phyloP scores from a whole-genome alignment of 2,329 filamentous ascomycete genomes.

The Fusarium tricinctum region DNA sequence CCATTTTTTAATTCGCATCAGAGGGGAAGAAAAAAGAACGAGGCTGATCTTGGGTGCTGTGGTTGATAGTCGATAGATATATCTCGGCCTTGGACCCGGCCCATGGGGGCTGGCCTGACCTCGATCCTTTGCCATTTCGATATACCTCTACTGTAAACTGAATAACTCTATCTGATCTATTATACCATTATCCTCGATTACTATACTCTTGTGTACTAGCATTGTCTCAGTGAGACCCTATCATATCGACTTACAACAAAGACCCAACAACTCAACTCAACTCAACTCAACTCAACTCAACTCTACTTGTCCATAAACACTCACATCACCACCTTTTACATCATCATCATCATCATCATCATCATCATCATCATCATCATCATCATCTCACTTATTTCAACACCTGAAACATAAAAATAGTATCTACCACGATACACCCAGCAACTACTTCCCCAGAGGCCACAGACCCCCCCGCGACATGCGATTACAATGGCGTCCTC shows the following conservation, averaged over 20 bases:
- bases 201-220: conserved; percentile 4
- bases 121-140: conserved; percentile 23
- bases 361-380: too few species aligned
- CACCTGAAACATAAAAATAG: conserved; percentile 13
- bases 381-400: conserved; percentile 13
- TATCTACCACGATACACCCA: conserved; percentile 4
- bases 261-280: conserved; percentile 4
- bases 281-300: not conserved
- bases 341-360: conserved; percentile 28
- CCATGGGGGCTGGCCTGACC: conserved; percentile 30
- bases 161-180: conserved; percentile 10
- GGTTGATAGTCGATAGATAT: conserved; percentile 39
- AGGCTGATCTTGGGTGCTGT: conserved; percentile 33
- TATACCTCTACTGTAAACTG: conserved; percentile 19
- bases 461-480: conserved; percentile 58
- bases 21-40: conserved; percentile 22
- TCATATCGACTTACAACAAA: conserved; percentile 17
- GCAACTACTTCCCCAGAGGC: conserved; percentile 13
- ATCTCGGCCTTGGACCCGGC: conserved; percentile 44
- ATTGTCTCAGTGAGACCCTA: conserved; percentile 14
- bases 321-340: conserved; percentile 27
- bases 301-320: too few species aligned
- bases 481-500: conserved; percentile 66
- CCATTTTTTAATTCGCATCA: conserved; percentile 8
- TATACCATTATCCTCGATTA: conserved; percentile 10